Evolutionary conservation across 768 basidiomycete species (phyloP).

Genomic region (Kondoa malvinella): DNA sequence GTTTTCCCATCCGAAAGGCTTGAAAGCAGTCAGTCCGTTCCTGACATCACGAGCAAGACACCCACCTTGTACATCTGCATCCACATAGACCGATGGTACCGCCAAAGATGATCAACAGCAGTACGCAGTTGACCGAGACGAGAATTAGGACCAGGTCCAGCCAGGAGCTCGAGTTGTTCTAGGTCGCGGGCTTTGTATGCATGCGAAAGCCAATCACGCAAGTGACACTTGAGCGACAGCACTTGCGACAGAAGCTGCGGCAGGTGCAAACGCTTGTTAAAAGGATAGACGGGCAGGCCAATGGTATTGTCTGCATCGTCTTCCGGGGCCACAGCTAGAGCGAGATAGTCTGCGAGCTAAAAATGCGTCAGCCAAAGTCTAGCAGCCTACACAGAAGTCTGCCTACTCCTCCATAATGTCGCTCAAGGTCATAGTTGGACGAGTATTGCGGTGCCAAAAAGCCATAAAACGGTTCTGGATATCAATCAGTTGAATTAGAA

Average conservation of each 20-base stretch:
- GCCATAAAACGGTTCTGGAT: conserved; percentile 24
- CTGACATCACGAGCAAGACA: background rate
- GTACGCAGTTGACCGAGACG: conserved; percentile 19
- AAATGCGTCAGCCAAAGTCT: background rate
- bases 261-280: conserved; percentile 17
- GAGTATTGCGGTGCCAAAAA: conserved; percentile 24
- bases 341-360: conserved; percentile 22
- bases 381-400: background rate
- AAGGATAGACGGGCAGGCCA: conserved; percentile 15
- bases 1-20: conserved; percentile 5
- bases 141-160: conserved; percentile 1
- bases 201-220: conserved; percentile 18
- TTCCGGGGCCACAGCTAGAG: conserved; percentile 16
- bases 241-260: conserved; percentile 23
- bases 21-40: background rate
- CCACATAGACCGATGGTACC: conserved; percentile 20
- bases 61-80: conserved; percentile 20
- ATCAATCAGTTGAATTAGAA: background rate
- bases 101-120: conserved; percentile 12
- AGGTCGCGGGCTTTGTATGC: conserved; percentile 19
- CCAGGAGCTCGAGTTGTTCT: conserved; percentile 19
- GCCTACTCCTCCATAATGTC: conserved; percentile 20
- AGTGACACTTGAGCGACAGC: conserved; percentile 22
- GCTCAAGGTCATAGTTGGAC: conserved; percentile 22
- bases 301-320: conserved; percentile 19